Conservation (phyloP, 192 early-diverging fungal genomes). For the Dispira parvispora region DNA sequence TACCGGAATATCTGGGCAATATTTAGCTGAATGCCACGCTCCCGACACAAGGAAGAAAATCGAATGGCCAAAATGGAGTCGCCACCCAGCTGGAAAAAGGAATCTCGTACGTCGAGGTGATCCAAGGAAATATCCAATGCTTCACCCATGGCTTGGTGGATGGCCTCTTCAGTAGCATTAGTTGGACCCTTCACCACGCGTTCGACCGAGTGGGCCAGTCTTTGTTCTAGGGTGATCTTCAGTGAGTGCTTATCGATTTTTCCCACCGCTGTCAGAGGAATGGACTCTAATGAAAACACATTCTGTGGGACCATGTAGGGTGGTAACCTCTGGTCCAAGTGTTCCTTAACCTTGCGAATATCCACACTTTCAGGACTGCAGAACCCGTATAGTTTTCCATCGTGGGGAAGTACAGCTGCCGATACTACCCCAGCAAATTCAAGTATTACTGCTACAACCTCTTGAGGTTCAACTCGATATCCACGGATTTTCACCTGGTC, state of each 20-base stretch:
- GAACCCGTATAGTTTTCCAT: constrained; percentile 15
- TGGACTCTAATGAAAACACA: not conserved
- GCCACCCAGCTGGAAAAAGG: constrained; percentile 25
- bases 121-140: not conserved
- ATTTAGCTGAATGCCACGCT: not conserved
- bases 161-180: too few species aligned
- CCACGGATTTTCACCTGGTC: not conserved
- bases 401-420: constrained; percentile 15
- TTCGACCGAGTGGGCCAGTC: not conserved
- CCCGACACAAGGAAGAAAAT: not conserved
- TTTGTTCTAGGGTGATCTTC: not conserved
- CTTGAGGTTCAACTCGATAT: not conserved
- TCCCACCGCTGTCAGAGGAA: constrained; percentile 3
- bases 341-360: not conserved
- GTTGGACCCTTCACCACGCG: too few species aligned
- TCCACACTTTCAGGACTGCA: constrained; percentile 13
- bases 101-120: not conserved
- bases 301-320: constrained; percentile 9
- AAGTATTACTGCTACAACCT: not conserved
- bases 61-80: constrained; percentile 19
- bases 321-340: not conserved
- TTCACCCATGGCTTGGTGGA: not conserved
- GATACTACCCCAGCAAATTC: not conserved
- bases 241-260: not conserved
- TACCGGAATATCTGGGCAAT: constrained; percentile 6